Evolutionary conservation across 2,329 filamentous ascomycete genomes (phyloP).

Genomic region (Alternaria brassicae): DNA sequence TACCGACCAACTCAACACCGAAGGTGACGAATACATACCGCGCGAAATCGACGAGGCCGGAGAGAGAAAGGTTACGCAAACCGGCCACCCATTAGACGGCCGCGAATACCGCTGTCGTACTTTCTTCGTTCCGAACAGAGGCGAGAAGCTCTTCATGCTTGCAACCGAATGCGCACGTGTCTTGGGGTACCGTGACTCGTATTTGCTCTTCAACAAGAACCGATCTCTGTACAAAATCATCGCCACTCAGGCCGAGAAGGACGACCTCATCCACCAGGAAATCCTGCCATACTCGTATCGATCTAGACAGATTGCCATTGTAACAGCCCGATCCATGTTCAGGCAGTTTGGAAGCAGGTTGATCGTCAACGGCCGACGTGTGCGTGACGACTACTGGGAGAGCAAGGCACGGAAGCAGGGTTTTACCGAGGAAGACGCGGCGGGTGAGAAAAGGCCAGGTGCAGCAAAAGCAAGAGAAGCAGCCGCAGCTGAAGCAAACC

Average conservation of each 20-base stretch:
- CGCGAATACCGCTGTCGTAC: constrained; percentile 93
- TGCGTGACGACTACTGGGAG: constrained; percentile 99
- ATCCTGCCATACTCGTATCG: constrained; percentile 97
- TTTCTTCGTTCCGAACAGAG: constrained; percentile 88
- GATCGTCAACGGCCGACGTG: constrained; percentile 85
- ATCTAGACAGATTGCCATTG: constrained; percentile 97
- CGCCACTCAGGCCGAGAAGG: constrained; percentile 92
- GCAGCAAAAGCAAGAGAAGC: constrained; percentile 88
- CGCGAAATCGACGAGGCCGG: constrained; percentile 92
- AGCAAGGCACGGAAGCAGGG: constrained; percentile 96
- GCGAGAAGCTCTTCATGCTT: constrained; percentile 96
- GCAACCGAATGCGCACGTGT: constrained; percentile 96
- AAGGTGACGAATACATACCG: constrained; percentile 92
- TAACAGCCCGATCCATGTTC: constrained; percentile 98
- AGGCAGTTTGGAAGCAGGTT: constrained; percentile 96
- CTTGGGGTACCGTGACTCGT: constrained; percentile 94
- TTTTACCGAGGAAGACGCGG: constrained; percentile 95
- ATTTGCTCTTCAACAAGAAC: constrained; percentile 98
- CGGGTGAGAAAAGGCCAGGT: constrained; percentile 94
- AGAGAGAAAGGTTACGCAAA: constrained; percentile 88
- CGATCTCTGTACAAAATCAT: constrained; percentile 97
- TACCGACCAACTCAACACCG: constrained; percentile 88
- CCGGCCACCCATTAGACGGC: constrained; percentile 80
- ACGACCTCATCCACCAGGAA: constrained; percentile 92
- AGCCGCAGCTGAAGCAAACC: constrained; percentile 69